Evolutionary conservation across 73 alveolate genomes (phyloP), one percentile per base, ranked within the genome.

Genomic region (Tetrahymena borealis): DNA sequence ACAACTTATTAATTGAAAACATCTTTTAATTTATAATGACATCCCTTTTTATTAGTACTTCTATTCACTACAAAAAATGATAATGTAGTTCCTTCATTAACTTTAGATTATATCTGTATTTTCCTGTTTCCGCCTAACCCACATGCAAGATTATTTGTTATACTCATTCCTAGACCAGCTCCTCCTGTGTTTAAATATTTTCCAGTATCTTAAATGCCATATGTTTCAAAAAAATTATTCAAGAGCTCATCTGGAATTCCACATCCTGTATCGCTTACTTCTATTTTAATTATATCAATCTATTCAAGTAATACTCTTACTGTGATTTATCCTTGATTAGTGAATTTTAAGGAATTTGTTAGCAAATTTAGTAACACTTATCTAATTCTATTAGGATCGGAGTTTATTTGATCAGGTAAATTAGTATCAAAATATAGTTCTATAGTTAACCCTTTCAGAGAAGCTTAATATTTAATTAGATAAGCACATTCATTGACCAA

Each of bases 91-190:
- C 96, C 96, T 24, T 40, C 90, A 12, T 40, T 32, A 9, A 90
- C 37, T 18, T 91, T 90, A 28, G 92, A 91, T 24, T 94, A 77
- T 9, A 94, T 15, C n/a, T 18, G 24, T 28, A 94, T 94, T 24
- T 60, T 60, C 28, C 85, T 60, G 28, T 91, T 37, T 11, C 96
- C 96, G 12, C 94, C 94, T 33, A 91, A 90, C 32, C 90, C 85
- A 33, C 77, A 78, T n/a, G 90, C 93, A 32, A 94, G 20, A 35
- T 79, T 94, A 41, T 91, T 78, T 4, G 94, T 90, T 11, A 94
- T 94, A 1, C 78, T 94, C 79, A 94, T 41, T 7, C 97, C 97
- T 11, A 94, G 40, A 2, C 97, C 97, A 7, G 93, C 91, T 10
- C 97, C 97, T 15, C 91, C 39, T 7, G 93, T 91, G 37, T 94